phyloP scores from a whole-genome alignment of 345 rosid species.

The Gynandropsis gynandra region DNA sequence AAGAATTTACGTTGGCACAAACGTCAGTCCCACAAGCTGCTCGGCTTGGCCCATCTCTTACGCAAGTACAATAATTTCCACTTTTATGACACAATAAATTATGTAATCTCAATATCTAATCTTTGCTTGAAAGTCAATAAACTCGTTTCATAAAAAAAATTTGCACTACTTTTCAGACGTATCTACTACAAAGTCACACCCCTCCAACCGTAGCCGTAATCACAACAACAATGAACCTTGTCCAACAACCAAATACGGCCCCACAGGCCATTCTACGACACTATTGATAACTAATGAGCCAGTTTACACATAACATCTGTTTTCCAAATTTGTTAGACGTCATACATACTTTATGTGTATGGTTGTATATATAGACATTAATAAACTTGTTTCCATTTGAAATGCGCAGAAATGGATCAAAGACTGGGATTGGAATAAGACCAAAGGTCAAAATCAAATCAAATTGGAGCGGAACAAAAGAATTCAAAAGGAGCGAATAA shows the following conservation, averaged over 20 bases:
- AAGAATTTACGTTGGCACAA: conserved; percentile 53
- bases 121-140: too few species aligned
- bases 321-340: too few species aligned
- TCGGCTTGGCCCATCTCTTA: conserved; percentile 68
- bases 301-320: too few species aligned
- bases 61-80: conserved; percentile 43
- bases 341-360: too few species aligned
- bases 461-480: too few species aligned
- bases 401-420: too few species aligned
- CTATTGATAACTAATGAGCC: conserved; percentile 45
- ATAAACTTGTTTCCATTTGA: too few species aligned
- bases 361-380: too few species aligned
- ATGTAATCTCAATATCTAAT: not conserved
- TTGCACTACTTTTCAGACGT: conserved; percentile 29
- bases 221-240: conserved; percentile 38
- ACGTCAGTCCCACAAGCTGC: conserved; percentile 58
- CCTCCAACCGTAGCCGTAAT: conserved; percentile 48
- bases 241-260: conserved; percentile 42
- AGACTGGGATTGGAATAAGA: too few species aligned
- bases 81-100: not conserved
- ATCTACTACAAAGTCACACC: conserved; percentile 53
- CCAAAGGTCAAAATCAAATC: too few species aligned
- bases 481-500: too few species aligned
- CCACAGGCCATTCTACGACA: conserved; percentile 57
- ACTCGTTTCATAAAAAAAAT: too few species aligned